Conservation (phyloP, 2,329 filamentous ascomycete species). For the Ascochyta fabae region DNA sequence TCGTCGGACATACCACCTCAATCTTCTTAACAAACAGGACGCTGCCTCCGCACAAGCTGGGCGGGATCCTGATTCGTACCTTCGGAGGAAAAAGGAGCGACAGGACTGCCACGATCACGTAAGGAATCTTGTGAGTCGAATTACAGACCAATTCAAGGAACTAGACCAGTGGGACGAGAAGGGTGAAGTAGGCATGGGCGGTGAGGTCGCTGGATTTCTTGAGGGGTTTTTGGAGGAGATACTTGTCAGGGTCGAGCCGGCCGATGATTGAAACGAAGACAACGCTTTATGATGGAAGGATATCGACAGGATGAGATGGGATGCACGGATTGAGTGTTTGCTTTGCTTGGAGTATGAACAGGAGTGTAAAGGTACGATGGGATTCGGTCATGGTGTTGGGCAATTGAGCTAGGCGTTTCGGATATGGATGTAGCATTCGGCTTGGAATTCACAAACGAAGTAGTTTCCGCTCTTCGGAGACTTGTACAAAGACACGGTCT, state of each 20-base stretch:
- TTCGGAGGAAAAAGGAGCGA: slow-evolving; percentile 44
- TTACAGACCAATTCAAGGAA: slow-evolving; percentile 83
- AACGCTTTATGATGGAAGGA: background rate
- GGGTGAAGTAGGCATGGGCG: slow-evolving; percentile 91
- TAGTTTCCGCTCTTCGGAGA: too few relatives aligned
- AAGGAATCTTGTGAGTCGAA: slow-evolving; percentile 78
- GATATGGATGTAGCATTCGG: background rate
- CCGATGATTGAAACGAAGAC: slow-evolving; percentile 64
- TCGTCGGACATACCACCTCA: slow-evolving; percentile 69
- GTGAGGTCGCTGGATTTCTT: slow-evolving; percentile 84
- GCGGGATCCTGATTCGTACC: slow-evolving; percentile 63
- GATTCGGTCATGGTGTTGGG: background rate
- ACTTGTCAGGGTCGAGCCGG: slow-evolving; percentile 85
- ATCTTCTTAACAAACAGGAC: slow-evolving; percentile 53
- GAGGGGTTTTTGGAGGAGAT: slow-evolving; percentile 95
- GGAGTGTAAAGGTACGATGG: background rate
- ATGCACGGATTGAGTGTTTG: slow-evolving; percentile 1
- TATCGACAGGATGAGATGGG: background rate
- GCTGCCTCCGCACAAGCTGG: slow-evolving; percentile 52
- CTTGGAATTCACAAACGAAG: too few relatives aligned
- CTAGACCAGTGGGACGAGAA: slow-evolving; percentile 88
- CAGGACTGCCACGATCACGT: slow-evolving; percentile 80
- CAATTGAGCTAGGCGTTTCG: background rate
- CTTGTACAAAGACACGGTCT: too few relatives aligned
- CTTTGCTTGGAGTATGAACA: slow-evolving; percentile 1